A percentile compares a stretch with the other conserved stretches of the same genome.
These are phyloP conservation scores for Leishmania arabica DNA, from an alignment of 208 protist species.

Conservation along the genomic window DNA sequence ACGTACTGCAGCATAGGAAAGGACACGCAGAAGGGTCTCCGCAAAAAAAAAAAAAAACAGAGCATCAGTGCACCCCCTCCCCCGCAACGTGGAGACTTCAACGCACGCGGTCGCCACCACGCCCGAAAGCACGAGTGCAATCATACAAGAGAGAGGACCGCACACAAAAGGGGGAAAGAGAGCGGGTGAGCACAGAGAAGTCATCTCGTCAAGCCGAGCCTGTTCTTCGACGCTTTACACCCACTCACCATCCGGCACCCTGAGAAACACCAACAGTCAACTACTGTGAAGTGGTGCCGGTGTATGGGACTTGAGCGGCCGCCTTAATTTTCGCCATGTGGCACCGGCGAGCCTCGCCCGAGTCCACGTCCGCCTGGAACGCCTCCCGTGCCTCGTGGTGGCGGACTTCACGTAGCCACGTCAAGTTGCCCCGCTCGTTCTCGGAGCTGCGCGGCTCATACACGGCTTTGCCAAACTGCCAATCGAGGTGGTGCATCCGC, in stretches of 20 bases:
- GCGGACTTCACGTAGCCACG: constrained; percentile 83
- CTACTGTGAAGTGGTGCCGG: not conserved
- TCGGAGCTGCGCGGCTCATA: constrained; percentile 76
- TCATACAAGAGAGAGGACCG: not conserved
- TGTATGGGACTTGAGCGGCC: constrained; percentile 25
- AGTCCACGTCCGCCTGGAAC: constrained; percentile 57
- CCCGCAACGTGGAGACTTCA: not conserved
- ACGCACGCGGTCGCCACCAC: not conserved
- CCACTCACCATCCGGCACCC: not conserved
- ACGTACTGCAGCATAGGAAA: not conserved
- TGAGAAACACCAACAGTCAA: not conserved
- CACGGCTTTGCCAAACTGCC: constrained; percentile 92
- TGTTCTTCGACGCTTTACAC: not conserved
- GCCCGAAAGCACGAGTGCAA: too few relatives aligned
- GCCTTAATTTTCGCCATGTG: constrained; percentile 74
- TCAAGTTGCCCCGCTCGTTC: constrained; percentile 81
- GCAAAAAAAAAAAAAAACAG: not conserved
- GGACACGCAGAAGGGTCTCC: not conserved
- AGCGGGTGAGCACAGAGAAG: not conserved
- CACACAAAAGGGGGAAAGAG: not conserved
- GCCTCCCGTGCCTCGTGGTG: constrained; percentile 59
- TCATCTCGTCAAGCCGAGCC: not conserved
- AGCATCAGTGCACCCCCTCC: not conserved
- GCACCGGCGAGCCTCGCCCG: constrained; percentile 61
- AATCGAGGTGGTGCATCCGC: constrained; percentile 87